These are phyloP conservation scores for Amoebophrya sp. DNA, from an alignment of 169 alveolate species.

Conservation along the genomic window DNA sequence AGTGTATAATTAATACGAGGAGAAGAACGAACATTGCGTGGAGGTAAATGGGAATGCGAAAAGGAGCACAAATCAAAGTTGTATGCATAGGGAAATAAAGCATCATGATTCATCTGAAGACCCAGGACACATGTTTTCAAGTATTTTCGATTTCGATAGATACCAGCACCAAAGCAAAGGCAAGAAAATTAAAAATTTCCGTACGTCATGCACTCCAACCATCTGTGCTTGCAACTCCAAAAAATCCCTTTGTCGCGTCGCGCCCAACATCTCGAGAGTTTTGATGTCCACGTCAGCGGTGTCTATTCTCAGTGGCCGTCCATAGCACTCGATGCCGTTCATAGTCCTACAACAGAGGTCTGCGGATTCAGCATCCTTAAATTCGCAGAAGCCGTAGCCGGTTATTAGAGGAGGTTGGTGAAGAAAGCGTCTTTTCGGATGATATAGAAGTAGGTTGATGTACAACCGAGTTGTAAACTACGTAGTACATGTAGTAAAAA, in stretches of 20 bases:
- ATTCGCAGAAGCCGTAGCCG: conserved; percentile 22
- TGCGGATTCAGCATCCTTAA: neutral
- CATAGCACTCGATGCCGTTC: conserved; percentile 13
- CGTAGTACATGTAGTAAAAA: too few species aligned
- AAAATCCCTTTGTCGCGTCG: neutral
- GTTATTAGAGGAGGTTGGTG: too few species aligned
- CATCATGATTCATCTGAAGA: neutral
- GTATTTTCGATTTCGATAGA: too few species aligned
- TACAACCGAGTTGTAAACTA: too few species aligned
- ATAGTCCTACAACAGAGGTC: neutral
- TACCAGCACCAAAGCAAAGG: too few species aligned
- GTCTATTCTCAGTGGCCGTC: neutral
- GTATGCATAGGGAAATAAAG: neutral
- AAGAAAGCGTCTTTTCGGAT: too few species aligned
- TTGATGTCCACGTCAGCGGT: conserved; percentile 8
- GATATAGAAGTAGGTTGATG: too few species aligned
- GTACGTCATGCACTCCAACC: neutral
- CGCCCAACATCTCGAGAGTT: neutral
- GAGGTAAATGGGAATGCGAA: too few species aligned
- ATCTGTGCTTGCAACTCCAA: neutral
- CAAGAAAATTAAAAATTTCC: too few species aligned
- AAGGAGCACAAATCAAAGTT: too few species aligned
- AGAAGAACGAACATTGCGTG: too few species aligned
- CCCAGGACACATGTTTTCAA: too few species aligned
- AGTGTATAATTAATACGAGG: neutral